A percentile compares a stretch with the other conserved stretches of the same genome.
Evolutionary conservation across 2,329 filamentous ascomycete genomes (phyloP).

Genomic region (Aspergillus pseudoglaucus): DNA sequence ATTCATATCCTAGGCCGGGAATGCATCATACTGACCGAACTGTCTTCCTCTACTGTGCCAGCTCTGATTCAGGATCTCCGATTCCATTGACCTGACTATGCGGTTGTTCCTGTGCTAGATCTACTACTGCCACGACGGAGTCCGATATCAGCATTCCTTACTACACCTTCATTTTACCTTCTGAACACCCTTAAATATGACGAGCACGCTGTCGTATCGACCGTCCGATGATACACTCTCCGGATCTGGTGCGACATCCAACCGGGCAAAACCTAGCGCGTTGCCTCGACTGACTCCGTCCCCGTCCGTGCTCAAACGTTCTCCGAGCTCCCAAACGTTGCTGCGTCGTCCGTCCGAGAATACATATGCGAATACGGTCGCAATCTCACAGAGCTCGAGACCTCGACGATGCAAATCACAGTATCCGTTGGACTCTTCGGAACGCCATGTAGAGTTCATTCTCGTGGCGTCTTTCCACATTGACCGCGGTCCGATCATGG

Average conservation of each 20-base stretch:
- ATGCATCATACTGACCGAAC: background rate
- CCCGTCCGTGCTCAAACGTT: constrained; percentile 50
- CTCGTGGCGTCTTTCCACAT: constrained; percentile 96
- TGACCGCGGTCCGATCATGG: constrained; percentile 92
- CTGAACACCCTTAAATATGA: constrained; percentile 25
- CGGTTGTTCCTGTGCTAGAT: constrained; percentile 1
- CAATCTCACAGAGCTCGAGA: constrained; percentile 29
- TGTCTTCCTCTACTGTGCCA: background rate
- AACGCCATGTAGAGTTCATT: constrained; percentile 99
- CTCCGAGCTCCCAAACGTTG: constrained; percentile 41
- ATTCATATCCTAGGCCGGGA: background rate
- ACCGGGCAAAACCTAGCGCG: constrained; percentile 41
- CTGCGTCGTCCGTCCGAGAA: constrained; percentile 31
- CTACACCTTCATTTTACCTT: constrained; percentile 9
- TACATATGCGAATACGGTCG: background rate
- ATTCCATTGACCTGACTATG: constrained; percentile 1
- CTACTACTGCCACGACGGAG: background rate
- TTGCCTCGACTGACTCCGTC: constrained; percentile 54
- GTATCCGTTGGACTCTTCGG: constrained; percentile 64
- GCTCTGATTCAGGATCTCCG: background rate
- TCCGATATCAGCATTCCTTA: constrained; percentile 9
- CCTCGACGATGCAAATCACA: constrained; percentile 61
- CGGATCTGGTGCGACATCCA: constrained; percentile 37
- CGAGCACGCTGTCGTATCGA: constrained; percentile 32
- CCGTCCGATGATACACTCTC: constrained; percentile 44